These are phyloP conservation scores for Acanthamoeba rhysodes DNA, from an alignment of 208 protist species.

Conservation along the genomic window DNA sequence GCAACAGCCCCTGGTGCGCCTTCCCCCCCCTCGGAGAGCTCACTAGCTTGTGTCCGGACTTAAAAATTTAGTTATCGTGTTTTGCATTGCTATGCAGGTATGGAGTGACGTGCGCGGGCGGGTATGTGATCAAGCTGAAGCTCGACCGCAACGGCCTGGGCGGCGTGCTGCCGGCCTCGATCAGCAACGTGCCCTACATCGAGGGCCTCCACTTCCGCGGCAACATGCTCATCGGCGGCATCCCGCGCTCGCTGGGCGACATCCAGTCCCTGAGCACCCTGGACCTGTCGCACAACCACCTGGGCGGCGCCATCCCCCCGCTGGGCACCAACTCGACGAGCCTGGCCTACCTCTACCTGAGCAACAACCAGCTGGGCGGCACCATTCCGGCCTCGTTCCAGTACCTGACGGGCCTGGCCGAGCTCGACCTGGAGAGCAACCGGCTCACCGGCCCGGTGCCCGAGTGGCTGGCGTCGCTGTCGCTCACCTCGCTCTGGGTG, in stretches of 20 bases:
- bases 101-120: background rate
- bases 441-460: constrained; percentile 13
- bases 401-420: background rate
- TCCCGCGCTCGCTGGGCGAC: constrained; percentile 6
- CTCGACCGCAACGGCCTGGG: constrained; percentile 8
- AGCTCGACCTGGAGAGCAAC: constrained; percentile 29
- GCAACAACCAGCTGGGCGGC: background rate
- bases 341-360: constrained; percentile 21
- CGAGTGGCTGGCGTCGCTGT: constrained; percentile 18
- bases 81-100: no score
- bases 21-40: background rate
- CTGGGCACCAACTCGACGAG: constrained; percentile 14
- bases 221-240: constrained; percentile 15
- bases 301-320: background rate
- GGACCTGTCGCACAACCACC: background rate
- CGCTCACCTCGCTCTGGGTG: constrained; percentile 17
- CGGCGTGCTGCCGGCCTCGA: background rate
- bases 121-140: background rate
- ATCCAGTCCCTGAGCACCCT: background rate
- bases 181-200: constrained; percentile 24
- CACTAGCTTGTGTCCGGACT: no score
- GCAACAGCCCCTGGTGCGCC: background rate
- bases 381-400: background rate
- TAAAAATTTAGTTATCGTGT: no score
- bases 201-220: background rate